Percentiles rank a stretch among this genome's conserved stretches.
phyloP scores from a whole-genome alignment of 176 grass and related monocot species.

The Musa troglodytarum region DNA sequence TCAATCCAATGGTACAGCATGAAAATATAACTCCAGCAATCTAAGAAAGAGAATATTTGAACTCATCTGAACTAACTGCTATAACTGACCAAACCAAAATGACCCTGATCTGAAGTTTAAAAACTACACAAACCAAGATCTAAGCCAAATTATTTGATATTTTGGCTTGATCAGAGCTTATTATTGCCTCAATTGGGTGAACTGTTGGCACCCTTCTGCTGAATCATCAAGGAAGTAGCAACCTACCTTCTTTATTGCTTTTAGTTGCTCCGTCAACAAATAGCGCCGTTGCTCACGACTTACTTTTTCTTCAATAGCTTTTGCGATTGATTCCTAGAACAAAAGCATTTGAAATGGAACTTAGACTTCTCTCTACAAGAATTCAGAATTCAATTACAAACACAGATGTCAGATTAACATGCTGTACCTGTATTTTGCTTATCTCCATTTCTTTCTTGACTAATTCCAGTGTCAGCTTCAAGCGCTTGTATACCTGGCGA shows the following conservation, averaged over 20 bases:
- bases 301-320: constrained; percentile 99
- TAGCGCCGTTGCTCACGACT: constrained; percentile 96
- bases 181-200: too few species aligned
- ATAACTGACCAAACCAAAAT: not conserved
- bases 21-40: too few species aligned
- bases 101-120: not conserved
- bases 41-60: too few species aligned
- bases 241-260: constrained; percentile 95
- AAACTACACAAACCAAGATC: too few species aligned
- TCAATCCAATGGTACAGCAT: too few species aligned
- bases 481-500: constrained; percentile 81
- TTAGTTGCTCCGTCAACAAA: constrained; percentile 95
- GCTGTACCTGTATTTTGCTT: constrained; percentile 80
- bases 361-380: constrained; percentile 4
- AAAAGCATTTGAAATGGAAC: not conserved
- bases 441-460: constrained; percentile 99
- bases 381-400: constrained; percentile 3
- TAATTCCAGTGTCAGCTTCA: constrained; percentile 89
- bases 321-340: constrained; percentile 94
- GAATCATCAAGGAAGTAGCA: not conserved
- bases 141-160: too few species aligned
- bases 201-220: not conserved
- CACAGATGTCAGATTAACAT: not conserved
- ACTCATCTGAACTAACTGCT: too few species aligned
- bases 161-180: too few species aligned